Conservation (phyloP, 1,284 basidiomycete species). For the Sporisorium sorghi region DNA sequence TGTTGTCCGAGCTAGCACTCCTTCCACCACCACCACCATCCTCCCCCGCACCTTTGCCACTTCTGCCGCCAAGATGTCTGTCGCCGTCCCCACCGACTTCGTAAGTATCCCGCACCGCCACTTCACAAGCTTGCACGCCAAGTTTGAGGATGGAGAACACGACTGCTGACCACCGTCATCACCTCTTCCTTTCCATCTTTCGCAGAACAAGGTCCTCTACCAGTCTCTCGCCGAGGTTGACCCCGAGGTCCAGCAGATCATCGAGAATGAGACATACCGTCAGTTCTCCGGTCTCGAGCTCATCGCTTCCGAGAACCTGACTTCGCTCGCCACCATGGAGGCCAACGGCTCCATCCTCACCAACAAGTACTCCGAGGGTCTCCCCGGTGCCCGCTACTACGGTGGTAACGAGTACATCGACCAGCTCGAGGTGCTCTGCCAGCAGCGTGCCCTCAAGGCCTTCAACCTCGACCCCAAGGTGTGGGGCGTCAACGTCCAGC, state of each 20-base stretch:
- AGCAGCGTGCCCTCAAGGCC: slow-evolving; percentile 92
- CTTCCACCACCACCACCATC: slow-evolving; percentile 17
- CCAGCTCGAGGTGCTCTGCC: slow-evolving; percentile 93
- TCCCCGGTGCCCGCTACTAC: slow-evolving; percentile 90
- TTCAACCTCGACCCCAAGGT: slow-evolving; percentile 90
- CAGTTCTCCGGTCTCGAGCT: slow-evolving; percentile 98
- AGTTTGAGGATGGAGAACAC: too few species aligned
- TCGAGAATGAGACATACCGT: slow-evolving; percentile 97
- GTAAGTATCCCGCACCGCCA: slow-evolving; percentile 55
- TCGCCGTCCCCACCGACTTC: slow-evolving; percentile 65
- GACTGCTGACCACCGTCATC: slow-evolving; percentile 11
- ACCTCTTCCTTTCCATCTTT: slow-evolving; percentile 71
- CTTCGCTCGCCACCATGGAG: slow-evolving; percentile 77
- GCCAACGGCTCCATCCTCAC: slow-evolving; percentile 98
- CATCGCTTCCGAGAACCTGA: slow-evolving; percentile 83
- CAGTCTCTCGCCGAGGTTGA: slow-evolving; percentile 86
- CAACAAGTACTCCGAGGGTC: slow-evolving; percentile 86
- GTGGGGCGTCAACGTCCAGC: slow-evolving; percentile 99
- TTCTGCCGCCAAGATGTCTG: slow-evolving; percentile 57
- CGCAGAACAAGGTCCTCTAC: slow-evolving; percentile 85
- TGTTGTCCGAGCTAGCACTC: slow-evolving; percentile 21
- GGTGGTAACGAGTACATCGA: slow-evolving; percentile 90
- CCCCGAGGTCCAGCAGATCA: slow-evolving; percentile 94
- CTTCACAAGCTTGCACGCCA: too few species aligned
- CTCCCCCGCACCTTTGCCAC: slow-evolving; percentile 39